Conservation (phyloP, 345 rosid species). For the Gossypium mustelinum region DNA sequence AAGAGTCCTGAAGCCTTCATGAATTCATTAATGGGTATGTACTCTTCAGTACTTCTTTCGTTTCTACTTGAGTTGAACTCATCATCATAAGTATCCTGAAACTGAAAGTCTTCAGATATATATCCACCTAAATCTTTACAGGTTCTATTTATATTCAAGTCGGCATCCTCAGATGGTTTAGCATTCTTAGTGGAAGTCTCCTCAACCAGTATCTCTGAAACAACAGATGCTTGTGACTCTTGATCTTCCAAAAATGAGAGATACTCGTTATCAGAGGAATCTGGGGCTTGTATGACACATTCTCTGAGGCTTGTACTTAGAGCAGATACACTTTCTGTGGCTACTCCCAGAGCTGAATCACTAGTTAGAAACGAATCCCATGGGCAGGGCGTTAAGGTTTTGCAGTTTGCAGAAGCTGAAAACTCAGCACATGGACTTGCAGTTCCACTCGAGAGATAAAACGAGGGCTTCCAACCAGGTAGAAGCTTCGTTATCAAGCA, state of each 20-base stretch:
- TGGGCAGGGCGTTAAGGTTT: slow-evolving; percentile 17
- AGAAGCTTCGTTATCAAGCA: slow-evolving; percentile 49
- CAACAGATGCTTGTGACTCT: slow-evolving; percentile 35
- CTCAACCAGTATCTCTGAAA: slow-evolving; percentile 35
- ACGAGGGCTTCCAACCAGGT: slow-evolving; percentile 44
- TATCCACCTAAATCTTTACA: slow-evolving; percentile 25
- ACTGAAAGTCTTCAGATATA: slow-evolving; percentile 27
- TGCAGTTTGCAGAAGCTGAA: slow-evolving; percentile 20
- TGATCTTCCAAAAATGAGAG: slow-evolving; percentile 33
- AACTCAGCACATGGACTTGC: slow-evolving; percentile 17
- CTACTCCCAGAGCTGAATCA: slow-evolving; percentile 15
- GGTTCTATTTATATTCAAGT: slow-evolving; percentile 27
- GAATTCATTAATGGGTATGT: slow-evolving; percentile 22
- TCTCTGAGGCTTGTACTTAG: slow-evolving; percentile 13
- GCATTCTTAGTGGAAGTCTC: slow-evolving; percentile 26
- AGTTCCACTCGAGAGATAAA: slow-evolving; percentile 23
- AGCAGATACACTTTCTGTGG: slow-evolving; percentile 18
- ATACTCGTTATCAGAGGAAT: slow-evolving; percentile 12
- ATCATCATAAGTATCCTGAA: slow-evolving; percentile 26
- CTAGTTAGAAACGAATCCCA: slow-evolving; percentile 30
- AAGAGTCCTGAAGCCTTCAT: slow-evolving; percentile 23
- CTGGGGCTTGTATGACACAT: slow-evolving; percentile 19
- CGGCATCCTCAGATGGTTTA: slow-evolving; percentile 22
- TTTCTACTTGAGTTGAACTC: slow-evolving; percentile 25
- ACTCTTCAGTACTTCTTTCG: slow-evolving; percentile 24